Base-by-base conservation (phyloP, 1,139 yeast genomes). In the Kodamaea derodonti region DNA sequence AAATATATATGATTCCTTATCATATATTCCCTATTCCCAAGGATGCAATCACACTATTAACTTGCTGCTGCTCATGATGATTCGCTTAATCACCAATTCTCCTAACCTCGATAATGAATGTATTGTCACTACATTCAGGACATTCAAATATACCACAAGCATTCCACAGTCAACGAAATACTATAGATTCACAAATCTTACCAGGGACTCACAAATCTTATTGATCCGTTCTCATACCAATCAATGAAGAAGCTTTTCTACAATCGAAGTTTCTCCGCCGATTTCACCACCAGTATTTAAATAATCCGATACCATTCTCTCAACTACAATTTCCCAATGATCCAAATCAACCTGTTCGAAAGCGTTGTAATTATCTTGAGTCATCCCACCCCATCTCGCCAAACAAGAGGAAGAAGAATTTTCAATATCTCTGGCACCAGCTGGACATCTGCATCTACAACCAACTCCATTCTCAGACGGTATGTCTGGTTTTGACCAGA, bases 401-500 rank as follows among this genome's bases (percentile, higher is more conserved):
- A 79, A 55, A 55, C 88, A 81, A 2, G 74, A 60, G 4, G 77
- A 72, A 4, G 65, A 64, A 15, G 72, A 60, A 44, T 76, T 68
- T 52, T 82, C 90, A 29, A 77, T 66, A 35, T 79, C 85, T 11
- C 45, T 46, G 35, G 64, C 65, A 10, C 37, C 38, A 30, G 56
- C 58, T 3, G 95, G 95, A 59, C 97, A 88, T 43, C 75, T 69
- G 57, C 97, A 88, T 32, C 95, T 66, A 55, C 97, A 88, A 1
- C 97, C 96, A 4, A 80, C 78, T 0, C 95, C 95, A 39, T 72
- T 40, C 15, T 49, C 52, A 24, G 48, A 48, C 2, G 73, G 72
- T 9, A 48, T 47, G 47, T 83, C 87, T 18, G 71, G 67, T 9
- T 54, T 50, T 12, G 30, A 15, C 73, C 78, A 69, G 29, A 47